Evolutionary conservation across 1,284 basidiomycete species (phyloP).

Genomic region (Austroboletus rostrupii): DNA sequence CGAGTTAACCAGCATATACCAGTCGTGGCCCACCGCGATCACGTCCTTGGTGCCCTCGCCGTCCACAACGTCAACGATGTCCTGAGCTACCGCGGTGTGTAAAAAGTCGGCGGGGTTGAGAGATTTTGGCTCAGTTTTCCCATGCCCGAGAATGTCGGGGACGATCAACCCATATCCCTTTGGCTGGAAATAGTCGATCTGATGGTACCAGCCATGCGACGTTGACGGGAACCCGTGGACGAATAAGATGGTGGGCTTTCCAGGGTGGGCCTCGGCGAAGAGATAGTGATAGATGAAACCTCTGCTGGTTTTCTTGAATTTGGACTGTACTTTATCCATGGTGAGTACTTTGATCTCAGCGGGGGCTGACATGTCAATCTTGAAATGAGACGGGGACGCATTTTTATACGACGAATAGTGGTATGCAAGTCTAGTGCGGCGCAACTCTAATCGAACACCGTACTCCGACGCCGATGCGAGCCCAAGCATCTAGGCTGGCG

Average conservation of each 20-base stretch:
- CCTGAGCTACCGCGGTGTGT: conserved; percentile 34
- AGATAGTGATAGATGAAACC: conserved; percentile 31
- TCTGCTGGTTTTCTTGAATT: conserved; percentile 24
- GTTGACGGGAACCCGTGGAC: conserved; percentile 45
- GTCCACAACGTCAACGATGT: conserved; percentile 44
- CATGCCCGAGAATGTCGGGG: conserved; percentile 49
- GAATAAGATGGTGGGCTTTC: conserved; percentile 40
- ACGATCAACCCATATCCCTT: conserved; percentile 46
- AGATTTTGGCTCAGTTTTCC: conserved; percentile 44
- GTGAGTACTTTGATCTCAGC: neutral
- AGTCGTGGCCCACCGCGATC: conserved; percentile 44
- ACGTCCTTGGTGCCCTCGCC: conserved; percentile 33
- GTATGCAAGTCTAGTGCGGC: no score
- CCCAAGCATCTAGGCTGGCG: neutral
- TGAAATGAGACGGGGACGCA: neutral
- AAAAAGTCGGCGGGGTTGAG: conserved; percentile 35
- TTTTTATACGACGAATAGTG: conserved; percentile 11
- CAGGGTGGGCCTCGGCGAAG: conserved; percentile 20
- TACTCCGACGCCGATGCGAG: no score
- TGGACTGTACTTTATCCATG: conserved; percentile 28
- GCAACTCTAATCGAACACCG: no score
- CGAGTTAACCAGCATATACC: conserved; percentile 23
- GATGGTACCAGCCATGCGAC: conserved; percentile 42
- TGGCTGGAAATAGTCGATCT: conserved; percentile 40
- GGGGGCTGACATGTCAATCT: neutral